Percentiles rank a stretch among this genome's conserved stretches.
phyloP scores from a whole-genome alignment of 2,329 filamentous ascomycete genomes.

The Corynespora cassiicola region DNA sequence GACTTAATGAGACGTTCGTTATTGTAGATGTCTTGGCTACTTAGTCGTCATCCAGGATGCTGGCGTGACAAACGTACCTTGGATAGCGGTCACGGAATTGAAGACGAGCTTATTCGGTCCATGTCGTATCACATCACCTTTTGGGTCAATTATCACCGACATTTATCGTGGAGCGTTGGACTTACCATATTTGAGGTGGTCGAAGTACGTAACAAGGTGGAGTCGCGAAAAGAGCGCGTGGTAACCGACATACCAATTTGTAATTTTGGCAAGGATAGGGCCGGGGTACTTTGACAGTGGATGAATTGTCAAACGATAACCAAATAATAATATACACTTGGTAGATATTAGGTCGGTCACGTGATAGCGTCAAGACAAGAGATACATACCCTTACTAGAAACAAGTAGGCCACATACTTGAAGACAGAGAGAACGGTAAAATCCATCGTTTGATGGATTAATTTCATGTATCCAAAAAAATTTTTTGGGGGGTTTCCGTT shows the following conservation, averaged over 20 bases:
- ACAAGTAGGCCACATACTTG: too few species aligned
- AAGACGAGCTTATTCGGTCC: constrained; percentile 77
- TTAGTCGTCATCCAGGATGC: too few species aligned
- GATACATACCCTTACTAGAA: too few species aligned
- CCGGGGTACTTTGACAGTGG: constrained; percentile 43
- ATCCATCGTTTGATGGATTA: too few species aligned
- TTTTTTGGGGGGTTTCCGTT: too few species aligned
- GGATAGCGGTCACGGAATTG: constrained; percentile 64
- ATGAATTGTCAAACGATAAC: constrained; percentile 26
- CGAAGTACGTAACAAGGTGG: constrained; percentile 71
- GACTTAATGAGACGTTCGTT: constrained; percentile 50
- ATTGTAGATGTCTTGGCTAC: constrained; percentile 44
- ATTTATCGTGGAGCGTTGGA: background rate
- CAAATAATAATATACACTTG: constrained; percentile 8
- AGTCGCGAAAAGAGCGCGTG: constrained; percentile 74
- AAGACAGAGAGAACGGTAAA: too few species aligned
- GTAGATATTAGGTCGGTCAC: too few species aligned
- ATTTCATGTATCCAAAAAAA: too few species aligned
- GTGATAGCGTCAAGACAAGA: too few species aligned
- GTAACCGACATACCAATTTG: constrained; percentile 51
- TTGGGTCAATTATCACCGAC: background rate
- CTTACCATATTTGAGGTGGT: constrained; percentile 64
- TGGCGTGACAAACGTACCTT: constrained; percentile 36
- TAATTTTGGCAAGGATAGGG: constrained; percentile 26
- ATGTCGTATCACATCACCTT: constrained; percentile 64